These are phyloP conservation scores for Talaromyces sp. DNA, from an alignment of 2,329 filamentous ascomycete genomes.

Conservation along the genomic window DNA sequence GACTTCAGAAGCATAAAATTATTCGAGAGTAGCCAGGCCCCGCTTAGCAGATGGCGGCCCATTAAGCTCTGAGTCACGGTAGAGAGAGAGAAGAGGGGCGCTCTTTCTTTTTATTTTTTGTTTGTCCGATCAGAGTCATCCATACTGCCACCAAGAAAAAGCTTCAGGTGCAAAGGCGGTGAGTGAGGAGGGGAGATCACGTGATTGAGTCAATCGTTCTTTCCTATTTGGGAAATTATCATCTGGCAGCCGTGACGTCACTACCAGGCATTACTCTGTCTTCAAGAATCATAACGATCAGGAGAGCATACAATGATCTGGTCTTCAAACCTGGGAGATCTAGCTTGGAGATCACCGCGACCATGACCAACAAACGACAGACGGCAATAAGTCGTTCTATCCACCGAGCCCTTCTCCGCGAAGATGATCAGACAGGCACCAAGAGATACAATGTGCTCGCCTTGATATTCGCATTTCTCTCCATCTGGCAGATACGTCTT, in stretches of 20 bases:
- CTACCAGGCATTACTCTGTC: background rate
- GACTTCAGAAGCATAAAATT: constrained; percentile 24
- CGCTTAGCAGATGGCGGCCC: constrained; percentile 40
- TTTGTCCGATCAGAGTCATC: background rate
- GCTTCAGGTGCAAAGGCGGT: constrained; percentile 4
- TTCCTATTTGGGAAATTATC: constrained; percentile 14
- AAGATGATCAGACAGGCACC: constrained; percentile 21
- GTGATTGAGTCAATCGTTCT: background rate
- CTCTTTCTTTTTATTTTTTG: constrained; percentile 9
- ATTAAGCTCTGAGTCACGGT: constrained; percentile 27
- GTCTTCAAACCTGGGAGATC: background rate
- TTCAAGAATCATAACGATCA: background rate
- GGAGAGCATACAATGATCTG: too few species aligned
- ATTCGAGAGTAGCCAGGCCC: constrained; percentile 37
- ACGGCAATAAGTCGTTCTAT: constrained; percentile 25
- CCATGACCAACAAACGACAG: constrained; percentile 11
- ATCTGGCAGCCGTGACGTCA: constrained; percentile 19
- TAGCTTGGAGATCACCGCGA: background rate
- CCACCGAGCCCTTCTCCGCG: constrained; percentile 28
- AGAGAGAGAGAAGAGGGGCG: constrained; percentile 6
- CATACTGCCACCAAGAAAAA: constrained; percentile 12
- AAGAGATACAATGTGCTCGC: constrained; percentile 37
- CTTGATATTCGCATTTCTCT: constrained; percentile 54
- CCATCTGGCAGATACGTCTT: constrained; percentile 50
- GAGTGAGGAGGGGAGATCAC: background rate